Base-by-base conservation (phyloP, 78 protist species). In the Guillardia theta region DNA sequence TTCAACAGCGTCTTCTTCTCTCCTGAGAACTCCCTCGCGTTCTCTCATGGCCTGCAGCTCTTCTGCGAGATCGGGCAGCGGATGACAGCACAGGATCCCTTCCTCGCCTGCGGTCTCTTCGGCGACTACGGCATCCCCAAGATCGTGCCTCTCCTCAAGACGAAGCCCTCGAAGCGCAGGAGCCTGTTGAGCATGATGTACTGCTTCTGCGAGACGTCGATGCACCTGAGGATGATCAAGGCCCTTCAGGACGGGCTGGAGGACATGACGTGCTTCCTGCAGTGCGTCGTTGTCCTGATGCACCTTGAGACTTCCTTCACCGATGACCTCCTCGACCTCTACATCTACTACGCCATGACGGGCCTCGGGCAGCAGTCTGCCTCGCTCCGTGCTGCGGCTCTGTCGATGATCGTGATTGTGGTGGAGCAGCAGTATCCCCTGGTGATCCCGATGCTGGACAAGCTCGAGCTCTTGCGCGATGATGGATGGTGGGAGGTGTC, bases 271-370 rank as follows among this genome's bases (percentile, higher is more conserved):
- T 12, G n/a, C 9, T 77, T 77, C 48, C 24, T 77, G 22, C 83
- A 70, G 30, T 8, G 39, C 37, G 47, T 93, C 12, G 19, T 80
- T 39, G 2, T 12, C 24, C 90, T 93, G 27, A 24, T 70, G 46
- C 4, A 15, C 27, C 64, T 93, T 19, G 94, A 93, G 76, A 4
- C 4, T 48, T 36, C 46, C n/a, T 70, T 70, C 83, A 15, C 83
- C 10, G 95, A 78, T 15, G 83, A 77, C 43, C 95, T 93, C 12
- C 53, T 93, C 87, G 93, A 93, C 83, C 95, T 93, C n/a, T 93
- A 83, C 54, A 19, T 80, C 4, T 93, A 93, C 83, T 93, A 93
- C 58, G 77, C 64, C 37, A 24, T 54, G 88, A 39, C 76, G 36
- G 92, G 93, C 33, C 77, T 93, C 48, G 53, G 24, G 22, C 30